These are phyloP conservation scores for Lentithecium fluviatile DNA, from an alignment of 495 filamentous ascomycete species.

Conservation along the genomic window DNA sequence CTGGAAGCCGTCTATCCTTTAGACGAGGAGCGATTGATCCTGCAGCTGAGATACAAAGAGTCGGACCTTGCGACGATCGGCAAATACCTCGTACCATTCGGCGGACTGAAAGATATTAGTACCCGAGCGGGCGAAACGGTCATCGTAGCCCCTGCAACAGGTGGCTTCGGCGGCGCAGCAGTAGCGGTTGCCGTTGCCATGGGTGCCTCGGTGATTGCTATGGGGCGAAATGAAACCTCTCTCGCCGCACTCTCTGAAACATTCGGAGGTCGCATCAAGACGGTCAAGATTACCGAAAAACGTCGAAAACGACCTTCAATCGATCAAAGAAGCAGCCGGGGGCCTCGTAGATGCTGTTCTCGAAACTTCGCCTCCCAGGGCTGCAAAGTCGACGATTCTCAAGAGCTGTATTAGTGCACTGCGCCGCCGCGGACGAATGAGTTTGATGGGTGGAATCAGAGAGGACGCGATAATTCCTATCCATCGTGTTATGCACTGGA, in stretches of 20 bases:
- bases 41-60: conserved; percentile 43
- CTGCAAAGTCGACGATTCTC: conserved; percentile 4
- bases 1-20: conserved; percentile 49
- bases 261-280: neutral
- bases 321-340: neutral
- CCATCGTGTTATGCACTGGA: conserved; percentile 28
- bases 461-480: conserved; percentile 14
- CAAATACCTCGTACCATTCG: conserved; percentile 49
- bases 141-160: conserved; percentile 37
- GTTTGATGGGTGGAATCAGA: conserved; percentile 29
- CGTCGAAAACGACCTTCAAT: neutral
- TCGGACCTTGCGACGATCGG: conserved; percentile 40
- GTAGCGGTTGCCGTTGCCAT: conserved; percentile 37
- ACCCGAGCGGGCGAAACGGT: conserved; percentile 43
- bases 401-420: neutral
- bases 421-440: conserved; percentile 20
- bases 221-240: conserved; percentile 30
- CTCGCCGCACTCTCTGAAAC: conserved; percentile 27
- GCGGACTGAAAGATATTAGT: conserved; percentile 53
- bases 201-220: conserved; percentile 41
- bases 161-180: conserved; percentile 35
- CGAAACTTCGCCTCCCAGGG: conserved; percentile 5
- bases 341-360: conserved; percentile 3
- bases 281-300: neutral
- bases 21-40: conserved; percentile 45